These are phyloP conservation scores for Eutypa lata DNA, from an alignment of 2,329 filamentous ascomycete species.

Conservation along the genomic window DNA sequence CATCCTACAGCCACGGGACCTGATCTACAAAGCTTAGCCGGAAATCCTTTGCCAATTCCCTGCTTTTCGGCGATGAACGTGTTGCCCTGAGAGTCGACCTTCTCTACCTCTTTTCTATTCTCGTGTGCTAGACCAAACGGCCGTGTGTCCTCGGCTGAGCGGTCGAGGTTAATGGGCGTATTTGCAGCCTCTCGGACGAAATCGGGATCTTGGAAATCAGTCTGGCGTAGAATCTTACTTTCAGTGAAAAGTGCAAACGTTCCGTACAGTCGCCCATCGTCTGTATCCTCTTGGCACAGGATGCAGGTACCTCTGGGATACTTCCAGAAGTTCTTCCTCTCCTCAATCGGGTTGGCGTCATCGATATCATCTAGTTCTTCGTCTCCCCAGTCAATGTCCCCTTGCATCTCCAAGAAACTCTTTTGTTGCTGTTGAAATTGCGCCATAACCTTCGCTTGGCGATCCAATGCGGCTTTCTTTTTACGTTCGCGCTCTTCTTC, in stretches of 20 bases:
- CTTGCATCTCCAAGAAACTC: conserved; percentile 86
- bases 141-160: conserved; percentile 75
- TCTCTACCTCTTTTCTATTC: conserved; percentile 75
- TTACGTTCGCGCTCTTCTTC: conserved; percentile 77
- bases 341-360: conserved; percentile 52
- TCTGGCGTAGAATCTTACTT: conserved; percentile 83
- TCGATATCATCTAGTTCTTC: conserved; percentile 75
- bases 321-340: conserved; percentile 75
- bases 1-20: conserved; percentile 88
- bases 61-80: conserved; percentile 73
- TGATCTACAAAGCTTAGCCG: conserved; percentile 59
- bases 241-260: conserved; percentile 89
- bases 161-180: conserved; percentile 78
- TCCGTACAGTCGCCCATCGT: conserved; percentile 83
- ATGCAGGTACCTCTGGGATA: conserved; percentile 94
- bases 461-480: conserved; percentile 85
- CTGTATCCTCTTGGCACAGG: conserved; percentile 92
- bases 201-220: conserved; percentile 75
- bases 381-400: conserved; percentile 84
- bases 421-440: conserved; percentile 98
- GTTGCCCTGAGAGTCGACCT: conserved; percentile 69
- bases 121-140: conserved; percentile 90
- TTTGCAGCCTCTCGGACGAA: conserved; percentile 79
- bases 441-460: conserved; percentile 93
- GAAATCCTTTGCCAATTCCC: conserved; percentile 85